Evolutionary conservation across 306 rosid species (phyloP).

Genomic region (Abrus pulchellus): DNA sequence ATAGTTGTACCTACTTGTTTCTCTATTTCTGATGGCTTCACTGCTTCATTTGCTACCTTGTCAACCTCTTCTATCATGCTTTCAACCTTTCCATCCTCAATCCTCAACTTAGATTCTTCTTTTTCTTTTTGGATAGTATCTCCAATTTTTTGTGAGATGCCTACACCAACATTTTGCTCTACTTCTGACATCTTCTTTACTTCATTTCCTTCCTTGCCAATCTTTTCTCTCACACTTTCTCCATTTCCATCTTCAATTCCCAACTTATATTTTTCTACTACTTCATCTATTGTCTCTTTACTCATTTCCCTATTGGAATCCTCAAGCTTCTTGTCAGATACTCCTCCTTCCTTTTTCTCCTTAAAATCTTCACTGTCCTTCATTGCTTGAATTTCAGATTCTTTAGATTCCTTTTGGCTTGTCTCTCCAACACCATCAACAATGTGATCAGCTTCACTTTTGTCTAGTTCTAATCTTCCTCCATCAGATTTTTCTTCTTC

Average conservation of each 20-base stretch:
- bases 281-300: constrained; percentile 1
- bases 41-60: neutral
- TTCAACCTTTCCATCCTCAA: neutral
- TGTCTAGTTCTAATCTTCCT: constrained; percentile 23
- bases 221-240: constrained; percentile 14
- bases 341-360: constrained; percentile 32
- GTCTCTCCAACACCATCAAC: constrained; percentile 39
- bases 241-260: constrained; percentile 21
- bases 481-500: constrained; percentile 49
- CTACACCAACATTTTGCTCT: constrained; percentile 13
- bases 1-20: neutral
- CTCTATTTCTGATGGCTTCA: neutral
- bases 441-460: constrained; percentile 34
- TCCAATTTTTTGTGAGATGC: neutral
- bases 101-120: neutral
- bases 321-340: constrained; percentile 8
- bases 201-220: constrained; percentile 5
- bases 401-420: constrained; percentile 37
- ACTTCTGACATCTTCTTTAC: constrained; percentile 1
- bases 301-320: constrained; percentile 13
- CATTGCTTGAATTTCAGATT: neutral
- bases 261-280: constrained; percentile 32
- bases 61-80: neutral
- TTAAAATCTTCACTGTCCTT: neutral
- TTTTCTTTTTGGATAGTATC: constrained; percentile 32